phyloP scores from a whole-genome alignment of 2,329 filamentous ascomycete species.

The Sporothrix brunneoviolacea region DNA sequence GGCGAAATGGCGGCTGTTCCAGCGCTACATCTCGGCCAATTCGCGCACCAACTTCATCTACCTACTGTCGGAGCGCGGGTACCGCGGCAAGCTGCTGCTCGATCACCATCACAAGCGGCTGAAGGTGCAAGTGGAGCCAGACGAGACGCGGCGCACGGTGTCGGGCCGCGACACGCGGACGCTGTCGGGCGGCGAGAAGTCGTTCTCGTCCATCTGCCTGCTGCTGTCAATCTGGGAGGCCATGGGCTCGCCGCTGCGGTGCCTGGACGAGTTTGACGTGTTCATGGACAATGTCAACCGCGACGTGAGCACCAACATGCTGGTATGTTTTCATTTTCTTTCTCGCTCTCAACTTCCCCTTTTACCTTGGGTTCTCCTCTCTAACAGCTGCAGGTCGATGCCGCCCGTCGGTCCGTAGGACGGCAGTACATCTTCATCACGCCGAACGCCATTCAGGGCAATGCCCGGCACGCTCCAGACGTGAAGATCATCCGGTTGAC shows the following conservation, averaged over 20 bases:
- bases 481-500: constrained; percentile 70
- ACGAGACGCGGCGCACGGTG: constrained; percentile 60
- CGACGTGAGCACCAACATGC: constrained; percentile 86
- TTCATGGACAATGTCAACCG: constrained; percentile 99
- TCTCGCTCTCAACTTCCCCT: neutral
- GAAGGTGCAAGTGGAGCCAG: constrained; percentile 68
- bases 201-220: constrained; percentile 93
- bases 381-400: constrained; percentile 55
- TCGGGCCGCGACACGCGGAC: constrained; percentile 81
- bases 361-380: constrained; percentile 19
- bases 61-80: constrained; percentile 81
- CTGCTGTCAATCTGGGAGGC: constrained; percentile 93
- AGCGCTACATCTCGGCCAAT: constrained; percentile 75
- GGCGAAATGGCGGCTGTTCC: constrained; percentile 72
- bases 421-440: constrained; percentile 96
- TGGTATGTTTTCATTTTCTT: constrained; percentile 49
- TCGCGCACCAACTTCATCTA: constrained; percentile 83
- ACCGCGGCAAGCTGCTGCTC: constrained; percentile 72
- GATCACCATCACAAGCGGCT: constrained; percentile 70
- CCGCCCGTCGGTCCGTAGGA: constrained; percentile 78
- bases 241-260: constrained; percentile 91
- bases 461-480: constrained; percentile 54
- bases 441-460: constrained; percentile 70
- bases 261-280: constrained; percentile 96
- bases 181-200: constrained; percentile 93